Percentiles rank a stretch among this genome's conserved stretches.
These are phyloP conservation scores for Metarhizium rileyi DNA, from an alignment of 2,329 filamentous ascomycete genomes.

Conservation along the genomic window DNA sequence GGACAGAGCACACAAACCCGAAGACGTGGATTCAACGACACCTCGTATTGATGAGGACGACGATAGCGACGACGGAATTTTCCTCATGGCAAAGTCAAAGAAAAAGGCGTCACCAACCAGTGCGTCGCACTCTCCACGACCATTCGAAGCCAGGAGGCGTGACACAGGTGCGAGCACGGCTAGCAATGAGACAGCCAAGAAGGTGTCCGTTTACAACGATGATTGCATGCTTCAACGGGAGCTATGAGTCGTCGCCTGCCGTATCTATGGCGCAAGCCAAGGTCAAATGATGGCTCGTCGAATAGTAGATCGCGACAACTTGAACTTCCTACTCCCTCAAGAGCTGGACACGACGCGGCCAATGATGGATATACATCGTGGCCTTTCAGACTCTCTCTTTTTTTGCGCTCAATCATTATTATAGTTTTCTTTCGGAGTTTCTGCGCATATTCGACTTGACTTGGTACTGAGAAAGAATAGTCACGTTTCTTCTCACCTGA, in stretches of 20 bases:
- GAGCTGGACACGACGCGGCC: slow-evolving; percentile 1
- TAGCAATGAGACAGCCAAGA: slow-evolving; percentile 56
- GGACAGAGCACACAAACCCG: slow-evolving; percentile 4
- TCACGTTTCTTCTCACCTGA: background rate
- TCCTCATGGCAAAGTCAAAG: slow-evolving; percentile 43
- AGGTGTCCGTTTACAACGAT: slow-evolving; percentile 32
- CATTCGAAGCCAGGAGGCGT: slow-evolving; percentile 35
- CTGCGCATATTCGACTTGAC: slow-evolving; percentile 7
- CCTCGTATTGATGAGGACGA: slow-evolving; percentile 30
- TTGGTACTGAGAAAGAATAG: background rate
- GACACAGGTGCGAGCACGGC: slow-evolving; percentile 52
- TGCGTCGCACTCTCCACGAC: slow-evolving; percentile 13
- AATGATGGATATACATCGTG: slow-evolving; percentile 1
- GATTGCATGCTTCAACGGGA: slow-evolving; percentile 8
- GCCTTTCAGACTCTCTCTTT: slow-evolving; percentile 8
- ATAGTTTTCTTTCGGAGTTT: slow-evolving; percentile 9
- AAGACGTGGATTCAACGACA: slow-evolving; percentile 1
- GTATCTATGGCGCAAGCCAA: slow-evolving; percentile 9
- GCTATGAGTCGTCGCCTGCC: background rate
- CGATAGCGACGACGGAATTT: slow-evolving; percentile 44
- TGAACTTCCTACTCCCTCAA: slow-evolving; percentile 4
- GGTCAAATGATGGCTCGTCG: slow-evolving; percentile 1
- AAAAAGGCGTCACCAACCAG: slow-evolving; percentile 26
- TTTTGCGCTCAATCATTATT: slow-evolving; percentile 4
- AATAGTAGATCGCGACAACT: background rate